phyloP scores from a whole-genome alignment of 768 basidiomycete species.

The Holtermanniella nyarrowii region DNA sequence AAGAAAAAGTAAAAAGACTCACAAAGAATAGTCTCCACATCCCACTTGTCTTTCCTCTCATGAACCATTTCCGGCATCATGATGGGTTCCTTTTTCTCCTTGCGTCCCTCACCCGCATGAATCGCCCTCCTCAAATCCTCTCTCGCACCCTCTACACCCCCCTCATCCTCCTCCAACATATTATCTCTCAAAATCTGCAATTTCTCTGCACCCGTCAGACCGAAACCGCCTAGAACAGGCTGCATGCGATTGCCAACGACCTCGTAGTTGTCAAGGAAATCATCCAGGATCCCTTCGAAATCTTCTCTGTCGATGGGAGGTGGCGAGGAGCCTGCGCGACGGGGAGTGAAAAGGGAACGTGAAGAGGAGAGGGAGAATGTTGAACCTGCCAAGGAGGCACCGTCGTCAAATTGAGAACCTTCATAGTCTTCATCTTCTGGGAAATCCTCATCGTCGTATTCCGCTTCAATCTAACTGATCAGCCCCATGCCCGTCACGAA shows the following conservation, averaged over 20 bases:
- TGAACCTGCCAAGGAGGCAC: constrained; percentile 29
- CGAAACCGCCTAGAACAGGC: constrained; percentile 53
- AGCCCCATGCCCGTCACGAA: neutral
- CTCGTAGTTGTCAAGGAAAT: constrained; percentile 87
- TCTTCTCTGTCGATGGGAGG: constrained; percentile 56
- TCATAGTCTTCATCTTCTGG: constrained; percentile 39
- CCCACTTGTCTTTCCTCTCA: constrained; percentile 67
- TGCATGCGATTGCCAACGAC: constrained; percentile 72
- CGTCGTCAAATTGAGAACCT: constrained; percentile 36
- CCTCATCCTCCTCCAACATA: constrained; percentile 53
- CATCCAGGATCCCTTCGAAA: constrained; percentile 81
- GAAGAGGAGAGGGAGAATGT: constrained; percentile 18
- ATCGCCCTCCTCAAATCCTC: constrained; percentile 47
- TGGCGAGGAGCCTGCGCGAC: constrained; percentile 8
- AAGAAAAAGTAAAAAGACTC: constrained; percentile 37
- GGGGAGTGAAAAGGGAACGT: constrained; percentile 48
- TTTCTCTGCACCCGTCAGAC: constrained; percentile 65
- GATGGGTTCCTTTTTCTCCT: constrained; percentile 44
- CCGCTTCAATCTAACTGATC: constrained; percentile 26
- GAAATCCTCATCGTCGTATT: constrained; percentile 50
- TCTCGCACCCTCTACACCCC: constrained; percentile 13
- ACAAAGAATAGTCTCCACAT: constrained; percentile 93
- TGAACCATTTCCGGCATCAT: constrained; percentile 46
- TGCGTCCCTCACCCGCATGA: constrained; percentile 39
- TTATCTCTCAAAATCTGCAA: constrained; percentile 67